A percentile compares a stretch with the other conserved stretches of the same genome.
Conservation (phyloP, 164 flowering plant species). For the Paratinospora sagittata region DNA sequence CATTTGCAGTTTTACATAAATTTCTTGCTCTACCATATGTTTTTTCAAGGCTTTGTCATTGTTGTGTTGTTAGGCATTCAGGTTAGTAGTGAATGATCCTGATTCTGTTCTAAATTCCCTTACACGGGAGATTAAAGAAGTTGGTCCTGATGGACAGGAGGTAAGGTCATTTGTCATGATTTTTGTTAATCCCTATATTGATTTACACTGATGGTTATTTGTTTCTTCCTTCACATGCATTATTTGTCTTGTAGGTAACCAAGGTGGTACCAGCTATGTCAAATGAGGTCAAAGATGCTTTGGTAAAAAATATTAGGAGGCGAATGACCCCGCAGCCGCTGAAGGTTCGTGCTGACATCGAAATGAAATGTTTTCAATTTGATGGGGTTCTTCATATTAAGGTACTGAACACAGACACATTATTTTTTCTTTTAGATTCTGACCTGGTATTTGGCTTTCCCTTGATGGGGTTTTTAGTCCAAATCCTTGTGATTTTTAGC, state of each 20-base stretch:
- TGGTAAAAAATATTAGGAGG: constrained; percentile 77
- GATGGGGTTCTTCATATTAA: constrained; percentile 97
- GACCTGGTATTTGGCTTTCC: no score
- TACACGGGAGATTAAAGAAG: constrained; percentile 84
- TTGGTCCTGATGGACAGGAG: constrained; percentile 90
- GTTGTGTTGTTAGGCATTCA: constrained; percentile 60
- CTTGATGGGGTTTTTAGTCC: no score
- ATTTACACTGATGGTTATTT: background rate
- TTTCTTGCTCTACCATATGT: background rate
- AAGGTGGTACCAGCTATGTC: constrained; percentile 78
- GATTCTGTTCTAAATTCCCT: constrained; percentile 69
- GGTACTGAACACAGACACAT: constrained; percentile 30
- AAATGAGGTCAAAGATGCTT: constrained; percentile 77
- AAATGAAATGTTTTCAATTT: constrained; percentile 91
- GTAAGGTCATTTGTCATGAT: constrained; percentile 30
- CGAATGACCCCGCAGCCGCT: constrained; percentile 94
- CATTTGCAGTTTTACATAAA: background rate
- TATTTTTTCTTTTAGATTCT: constrained; percentile 9
- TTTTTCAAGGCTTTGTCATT: background rate
- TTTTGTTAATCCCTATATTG: background rate
- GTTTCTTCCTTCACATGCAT: background rate
- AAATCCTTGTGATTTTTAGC: no score
- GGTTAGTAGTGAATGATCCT: constrained; percentile 73
- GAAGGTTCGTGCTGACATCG: constrained; percentile 89
- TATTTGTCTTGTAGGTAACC: constrained; percentile 44